These are phyloP conservation scores for Pseudogymnoascus sp. DNA, from an alignment of 2,329 filamentous ascomycete genomes.

Conservation along the genomic window DNA sequence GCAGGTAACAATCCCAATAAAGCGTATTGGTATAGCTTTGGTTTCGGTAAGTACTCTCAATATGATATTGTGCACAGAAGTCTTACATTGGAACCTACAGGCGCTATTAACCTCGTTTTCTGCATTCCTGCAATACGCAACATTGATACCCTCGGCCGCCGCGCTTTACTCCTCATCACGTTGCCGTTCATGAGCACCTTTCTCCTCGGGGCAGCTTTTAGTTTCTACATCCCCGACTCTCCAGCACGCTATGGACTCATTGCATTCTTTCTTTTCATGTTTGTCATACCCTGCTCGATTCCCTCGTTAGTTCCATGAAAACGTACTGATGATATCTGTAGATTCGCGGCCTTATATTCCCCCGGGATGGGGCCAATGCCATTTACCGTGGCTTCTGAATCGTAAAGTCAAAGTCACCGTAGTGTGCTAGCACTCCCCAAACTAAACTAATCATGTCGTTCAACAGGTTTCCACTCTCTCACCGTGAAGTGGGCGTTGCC, in stretches of 20 bases:
- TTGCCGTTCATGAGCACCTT: slow-evolving; percentile 54
- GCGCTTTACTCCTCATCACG: slow-evolving; percentile 52
- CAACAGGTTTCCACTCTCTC: slow-evolving; percentile 37
- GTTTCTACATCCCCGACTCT: slow-evolving; percentile 38
- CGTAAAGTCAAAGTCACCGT: background rate
- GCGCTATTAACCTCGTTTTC: slow-evolving; percentile 55
- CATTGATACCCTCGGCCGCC: slow-evolving; percentile 58
- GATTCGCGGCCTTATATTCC: slow-evolving; percentile 36
- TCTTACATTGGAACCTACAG: slow-evolving; percentile 31
- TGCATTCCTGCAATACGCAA: slow-evolving; percentile 54
- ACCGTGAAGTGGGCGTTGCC: slow-evolving; percentile 40
- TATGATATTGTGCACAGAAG: slow-evolving; percentile 38
- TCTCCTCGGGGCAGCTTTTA: slow-evolving; percentile 26
- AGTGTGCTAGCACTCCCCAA: background rate
- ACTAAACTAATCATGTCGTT: background rate
- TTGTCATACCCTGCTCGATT: background rate
- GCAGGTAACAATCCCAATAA: slow-evolving; percentile 28
- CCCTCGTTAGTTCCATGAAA: background rate
- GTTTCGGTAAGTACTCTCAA: slow-evolving; percentile 34
- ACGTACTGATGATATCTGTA: background rate
- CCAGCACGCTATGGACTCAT: slow-evolving; percentile 37
- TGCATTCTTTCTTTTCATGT: slow-evolving; percentile 28
- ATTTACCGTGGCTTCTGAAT: slow-evolving; percentile 43
- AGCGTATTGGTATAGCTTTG: background rate
- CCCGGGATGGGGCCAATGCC: slow-evolving; percentile 52